Evolutionary conservation across 768 basidiomycete genomes (phyloP).

Genomic region (Stropharia rugosoannulata): DNA sequence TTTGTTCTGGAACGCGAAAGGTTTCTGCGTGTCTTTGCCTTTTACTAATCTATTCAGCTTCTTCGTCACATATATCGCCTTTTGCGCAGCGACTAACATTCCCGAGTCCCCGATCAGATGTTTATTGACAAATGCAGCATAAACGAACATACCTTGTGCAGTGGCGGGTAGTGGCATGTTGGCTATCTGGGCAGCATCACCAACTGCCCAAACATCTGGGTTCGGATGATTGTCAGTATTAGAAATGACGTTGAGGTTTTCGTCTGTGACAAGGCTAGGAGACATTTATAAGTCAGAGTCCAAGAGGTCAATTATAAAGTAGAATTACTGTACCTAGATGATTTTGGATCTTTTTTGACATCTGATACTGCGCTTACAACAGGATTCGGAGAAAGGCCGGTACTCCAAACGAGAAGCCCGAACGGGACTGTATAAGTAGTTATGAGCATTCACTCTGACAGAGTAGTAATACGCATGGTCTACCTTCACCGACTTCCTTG

Average conservation of each 20-base stretch:
- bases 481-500: constrained; percentile 72
- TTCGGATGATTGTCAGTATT: constrained; percentile 47
- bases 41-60: constrained; percentile 65
- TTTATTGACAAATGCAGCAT: not conserved
- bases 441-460: not conserved
- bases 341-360: constrained; percentile 60
- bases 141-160: constrained; percentile 60
- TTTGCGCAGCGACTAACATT: constrained; percentile 68
- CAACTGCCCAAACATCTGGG: constrained; percentile 77
- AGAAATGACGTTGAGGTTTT: constrained; percentile 61
- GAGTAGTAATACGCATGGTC: not conserved
- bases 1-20: constrained; percentile 70
- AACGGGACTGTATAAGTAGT: constrained; percentile 54
- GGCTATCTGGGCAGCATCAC: constrained; percentile 69
- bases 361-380: constrained; percentile 60
- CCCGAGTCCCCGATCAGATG: constrained; percentile 5
- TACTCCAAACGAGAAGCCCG: constrained; percentile 87
- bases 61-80: constrained; percentile 66
- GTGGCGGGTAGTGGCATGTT: constrained; percentile 72
- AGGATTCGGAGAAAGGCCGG: constrained; percentile 82
- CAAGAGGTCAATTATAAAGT: not conserved
- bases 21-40: constrained; percentile 40
- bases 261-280: constrained; percentile 42
- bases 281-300: not conserved
- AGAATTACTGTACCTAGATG: constrained; percentile 47